Evolutionary conservation across 2,329 filamentous ascomycete species (phyloP), one percentile per base, ranked within the genome.

Genomic region (Calonectria leucothoes): DNA sequence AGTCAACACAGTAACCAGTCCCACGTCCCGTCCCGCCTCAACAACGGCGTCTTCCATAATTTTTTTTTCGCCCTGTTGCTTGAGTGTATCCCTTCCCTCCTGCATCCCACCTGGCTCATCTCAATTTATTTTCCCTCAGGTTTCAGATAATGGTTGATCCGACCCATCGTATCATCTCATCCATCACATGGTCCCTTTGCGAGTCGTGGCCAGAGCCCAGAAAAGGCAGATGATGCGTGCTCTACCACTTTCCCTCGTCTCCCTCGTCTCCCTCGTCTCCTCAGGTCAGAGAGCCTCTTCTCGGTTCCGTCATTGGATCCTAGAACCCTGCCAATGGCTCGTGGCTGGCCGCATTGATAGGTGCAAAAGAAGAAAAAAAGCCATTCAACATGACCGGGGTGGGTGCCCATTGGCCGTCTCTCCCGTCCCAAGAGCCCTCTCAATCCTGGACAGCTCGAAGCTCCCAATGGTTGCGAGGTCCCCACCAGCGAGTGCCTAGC

Each of bases 331-430:
- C 71, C 67, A 45, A 35, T 23, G 27, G 61, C 35, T 66, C 59
- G 61, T 48, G 25, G 61, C 63, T 66, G 51, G 25, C n/a, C 39
- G n/a, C 59, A 74, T 15, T 74, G 72, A 79, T 78, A 80, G 78
- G 76, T 69, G 61, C 59, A 31, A 64, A 69, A 35, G 57, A 42
- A 52, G 37, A 45, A 52, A 64, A 69, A 45, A 75, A 64, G 51
- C 67, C 20, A 64, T 70, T 31, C 15, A 49, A 52, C 31, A 48
- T 6, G 33, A 64, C 33, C 52, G 49, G 57, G 45, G 57, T 23
- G 52, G 49, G 8, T 39, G 31, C 33, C 67, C n/a, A 69, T 69
- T 69, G 67, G 67, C 33, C 20, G 10, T 39, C 10, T 31, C 64
- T 67, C 51, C 65, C 49, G 37, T 61, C 55, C 35, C 52, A 61